phyloP scores from a whole-genome alignment of 768 basidiomycete genomes.

The Strobilomyces confusus region DNA sequence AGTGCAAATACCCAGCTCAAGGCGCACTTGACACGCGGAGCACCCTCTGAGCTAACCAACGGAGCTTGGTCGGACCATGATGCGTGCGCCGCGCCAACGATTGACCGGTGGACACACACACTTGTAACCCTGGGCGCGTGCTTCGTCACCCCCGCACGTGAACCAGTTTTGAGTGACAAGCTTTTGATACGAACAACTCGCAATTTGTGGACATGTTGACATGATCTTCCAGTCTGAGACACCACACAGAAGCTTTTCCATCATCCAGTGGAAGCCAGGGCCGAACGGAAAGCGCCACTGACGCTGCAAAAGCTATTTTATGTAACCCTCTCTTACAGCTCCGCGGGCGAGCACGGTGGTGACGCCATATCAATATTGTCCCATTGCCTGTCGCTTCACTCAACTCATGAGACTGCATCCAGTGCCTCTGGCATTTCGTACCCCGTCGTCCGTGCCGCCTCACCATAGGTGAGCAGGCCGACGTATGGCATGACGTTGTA shows the following conservation, averaged over 20 bases:
- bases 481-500: slow-evolving; percentile 93
- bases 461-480: slow-evolving; percentile 73
- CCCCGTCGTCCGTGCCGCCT: slow-evolving; percentile 50
- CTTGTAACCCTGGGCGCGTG: slow-evolving; percentile 9
- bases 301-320: slow-evolving; percentile 10
- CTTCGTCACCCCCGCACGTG: slow-evolving; percentile 10
- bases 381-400: neutral
- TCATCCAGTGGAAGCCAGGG: slow-evolving; percentile 2
- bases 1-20: neutral
- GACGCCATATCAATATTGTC: slow-evolving; percentile 11
- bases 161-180: slow-evolving; percentile 15
- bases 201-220: neutral
- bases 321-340: slow-evolving; percentile 16
- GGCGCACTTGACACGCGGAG: slow-evolving; percentile 21
- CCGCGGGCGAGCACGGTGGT: slow-evolving; percentile 14
- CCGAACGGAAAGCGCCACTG: slow-evolving; percentile 12
- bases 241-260: slow-evolving; percentile 1
- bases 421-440: slow-evolving; percentile 33
- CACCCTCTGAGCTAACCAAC: slow-evolving; percentile 15
- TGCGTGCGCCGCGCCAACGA: neutral
- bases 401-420: slow-evolving; percentile 28
- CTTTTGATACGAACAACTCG: slow-evolving; percentile 18
- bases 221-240: slow-evolving; percentile 1
- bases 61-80: neutral
- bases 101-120: slow-evolving; percentile 2